Conservation (phyloP, 2,329 filamentous ascomycete genomes). For the Didymella keratinophila region DNA sequence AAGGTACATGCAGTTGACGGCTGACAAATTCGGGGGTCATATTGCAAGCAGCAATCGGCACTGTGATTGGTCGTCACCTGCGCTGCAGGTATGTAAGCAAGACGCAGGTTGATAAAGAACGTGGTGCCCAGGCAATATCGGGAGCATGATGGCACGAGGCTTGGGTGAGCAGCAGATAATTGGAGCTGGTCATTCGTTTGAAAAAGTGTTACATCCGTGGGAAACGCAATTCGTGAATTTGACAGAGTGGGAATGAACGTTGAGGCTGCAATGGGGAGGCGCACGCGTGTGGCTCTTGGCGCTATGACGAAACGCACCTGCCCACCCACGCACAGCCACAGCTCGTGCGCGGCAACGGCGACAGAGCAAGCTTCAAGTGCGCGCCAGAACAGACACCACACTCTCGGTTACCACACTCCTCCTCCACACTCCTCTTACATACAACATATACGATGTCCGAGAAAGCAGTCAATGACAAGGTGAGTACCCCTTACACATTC, state of each 20-base stretch:
- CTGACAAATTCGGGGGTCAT: background rate
- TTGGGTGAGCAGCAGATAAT: no score
- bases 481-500: slow-evolving; percentile 11
- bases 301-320: slow-evolving; percentile 20
- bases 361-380: slow-evolving; percentile 15
- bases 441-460: slow-evolving; percentile 17
- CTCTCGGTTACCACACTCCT: slow-evolving; percentile 1
- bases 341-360: slow-evolving; percentile 19
- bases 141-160: no score
- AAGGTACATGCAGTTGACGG: background rate
- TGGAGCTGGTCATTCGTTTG: no score
- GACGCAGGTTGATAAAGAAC: no score
- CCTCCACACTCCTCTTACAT: background rate
- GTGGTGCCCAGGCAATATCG: no score
- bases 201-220: background rate
- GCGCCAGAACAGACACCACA: slow-evolving; percentile 5
- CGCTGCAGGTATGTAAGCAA: background rate
- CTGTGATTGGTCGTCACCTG: background rate
- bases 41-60: background rate
- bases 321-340: slow-evolving; percentile 11
- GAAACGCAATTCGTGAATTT: background rate
- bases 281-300: slow-evolving; percentile 16
- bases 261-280: background rate
- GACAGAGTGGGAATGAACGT: background rate
- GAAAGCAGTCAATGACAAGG: slow-evolving; percentile 41